Conservation (phyloP, 148 eudicot genomes). For the Persicaria maculosa region DNA sequence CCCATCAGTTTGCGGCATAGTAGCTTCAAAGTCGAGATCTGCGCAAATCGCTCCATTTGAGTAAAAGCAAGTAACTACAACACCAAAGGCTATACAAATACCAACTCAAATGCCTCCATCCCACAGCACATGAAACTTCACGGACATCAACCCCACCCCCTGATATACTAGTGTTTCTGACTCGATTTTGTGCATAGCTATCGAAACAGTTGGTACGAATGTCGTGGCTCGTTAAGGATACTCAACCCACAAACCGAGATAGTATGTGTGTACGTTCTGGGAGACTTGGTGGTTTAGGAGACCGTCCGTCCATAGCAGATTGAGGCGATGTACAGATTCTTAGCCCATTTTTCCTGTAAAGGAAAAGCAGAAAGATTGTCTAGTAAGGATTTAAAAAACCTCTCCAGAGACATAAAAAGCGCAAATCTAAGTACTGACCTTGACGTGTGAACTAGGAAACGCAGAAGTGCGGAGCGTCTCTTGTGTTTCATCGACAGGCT, state of each 20-base stretch:
- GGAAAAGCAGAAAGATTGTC: constrained; percentile 3
- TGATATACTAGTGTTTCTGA: no score
- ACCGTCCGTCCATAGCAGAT: constrained; percentile 70
- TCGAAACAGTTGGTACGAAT: background rate
- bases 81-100: constrained; percentile 7
- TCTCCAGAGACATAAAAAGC: background rate
- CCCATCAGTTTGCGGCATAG: background rate
- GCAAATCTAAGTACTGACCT: constrained; percentile 24
- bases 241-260: no score
- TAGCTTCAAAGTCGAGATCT: background rate
- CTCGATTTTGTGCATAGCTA: constrained; percentile 2
- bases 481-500: constrained; percentile 57
- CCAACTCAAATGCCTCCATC: constrained; percentile 6
- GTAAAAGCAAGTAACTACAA: background rate
- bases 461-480: constrained; percentile 74
- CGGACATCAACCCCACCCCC: background rate
- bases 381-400: background rate
- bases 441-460: constrained; percentile 61
- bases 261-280: no score
- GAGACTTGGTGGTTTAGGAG: constrained; percentile 23
- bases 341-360: constrained; percentile 67
- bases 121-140: constrained; percentile 9
- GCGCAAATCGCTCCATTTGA: background rate
- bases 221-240: background rate
- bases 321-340: constrained; percentile 58